A percentile compares a stretch with the other conserved stretches of the same genome.
phyloP scores from a whole-genome alignment of 2,329 filamentous ascomycete genomes.

The Nemania sp. region DNA sequence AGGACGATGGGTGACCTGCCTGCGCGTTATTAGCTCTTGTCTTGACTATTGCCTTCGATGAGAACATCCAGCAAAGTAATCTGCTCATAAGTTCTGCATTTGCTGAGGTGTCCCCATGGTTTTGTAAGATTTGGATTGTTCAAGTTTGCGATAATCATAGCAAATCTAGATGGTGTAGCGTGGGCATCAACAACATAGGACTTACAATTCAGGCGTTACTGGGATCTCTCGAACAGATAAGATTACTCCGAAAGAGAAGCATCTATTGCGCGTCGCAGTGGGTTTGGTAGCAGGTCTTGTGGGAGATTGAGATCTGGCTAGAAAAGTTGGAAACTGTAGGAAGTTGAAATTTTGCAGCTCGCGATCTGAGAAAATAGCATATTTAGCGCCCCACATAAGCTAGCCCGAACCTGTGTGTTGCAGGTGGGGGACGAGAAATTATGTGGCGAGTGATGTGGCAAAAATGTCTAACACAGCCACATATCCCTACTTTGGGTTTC shows the following conservation, averaged over 20 bases:
- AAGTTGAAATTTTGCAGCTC: slow-evolving; percentile 3
- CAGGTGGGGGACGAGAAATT: slow-evolving; percentile 20
- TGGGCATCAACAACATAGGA: neutral
- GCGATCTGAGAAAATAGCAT: slow-evolving; percentile 23
- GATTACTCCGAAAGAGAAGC: neutral
- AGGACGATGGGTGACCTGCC: neutral
- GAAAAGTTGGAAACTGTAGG: slow-evolving; percentile 16
- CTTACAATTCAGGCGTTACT: neutral
- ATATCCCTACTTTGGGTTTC: no score
- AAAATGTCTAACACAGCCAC: slow-evolving; percentile 27
- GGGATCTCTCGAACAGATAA: slow-evolving; percentile 8
- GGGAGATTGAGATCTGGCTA: slow-evolving; percentile 10
- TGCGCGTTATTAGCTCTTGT: slow-evolving; percentile 22
- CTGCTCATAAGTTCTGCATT: slow-evolving; percentile 62
- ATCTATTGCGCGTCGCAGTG: neutral
- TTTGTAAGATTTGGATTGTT: slow-evolving; percentile 68
- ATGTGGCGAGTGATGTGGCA: slow-evolving; percentile 26
- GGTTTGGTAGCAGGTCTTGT: neutral
- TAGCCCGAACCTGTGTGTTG: neutral
- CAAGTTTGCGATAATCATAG: slow-evolving; percentile 49
- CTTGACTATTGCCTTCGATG: neutral
- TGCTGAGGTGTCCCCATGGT: slow-evolving; percentile 57
- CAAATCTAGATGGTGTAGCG: slow-evolving; percentile 30
- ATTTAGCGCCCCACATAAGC: slow-evolving; percentile 10
- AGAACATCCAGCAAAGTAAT: slow-evolving; percentile 10